These are phyloP conservation scores for Saturnispora diversa DNA, from an alignment of 805 yeast species.

Conservation along the genomic window DNA sequence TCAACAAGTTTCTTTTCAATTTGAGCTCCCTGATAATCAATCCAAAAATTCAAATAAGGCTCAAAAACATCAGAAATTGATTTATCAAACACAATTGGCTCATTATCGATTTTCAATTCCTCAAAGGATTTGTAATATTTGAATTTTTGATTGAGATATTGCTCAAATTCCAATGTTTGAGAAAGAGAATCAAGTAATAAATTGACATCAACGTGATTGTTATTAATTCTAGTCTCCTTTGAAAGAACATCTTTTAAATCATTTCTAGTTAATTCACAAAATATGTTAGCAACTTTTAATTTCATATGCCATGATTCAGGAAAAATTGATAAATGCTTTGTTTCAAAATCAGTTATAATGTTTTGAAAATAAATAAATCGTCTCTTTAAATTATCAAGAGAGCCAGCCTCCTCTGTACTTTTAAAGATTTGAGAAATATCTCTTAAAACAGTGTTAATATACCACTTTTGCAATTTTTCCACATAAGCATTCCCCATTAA, in stretches of 20 bases:
- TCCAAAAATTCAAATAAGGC: conserved; percentile 81
- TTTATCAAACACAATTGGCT: conserved; percentile 27
- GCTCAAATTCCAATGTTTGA: conserved; percentile 79
- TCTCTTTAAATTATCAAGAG: conserved; percentile 76
- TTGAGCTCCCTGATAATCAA: conserved; percentile 67
- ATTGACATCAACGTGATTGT: conserved; percentile 44
- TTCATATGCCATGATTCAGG: conserved; percentile 69
- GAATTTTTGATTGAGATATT: conserved; percentile 56
- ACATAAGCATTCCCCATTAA: conserved; percentile 48
- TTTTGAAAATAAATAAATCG: conserved; percentile 77
- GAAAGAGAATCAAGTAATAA: conserved; percentile 60
- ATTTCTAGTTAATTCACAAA: conserved; percentile 60
- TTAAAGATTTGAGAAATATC: conserved; percentile 74
- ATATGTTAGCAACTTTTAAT: conserved; percentile 47
- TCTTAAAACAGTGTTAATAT: conserved; percentile 55
- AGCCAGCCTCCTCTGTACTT: conserved; percentile 86
- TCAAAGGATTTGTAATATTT: conserved; percentile 32
- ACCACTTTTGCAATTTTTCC: conserved; percentile 63
- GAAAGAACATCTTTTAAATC: conserved; percentile 52
- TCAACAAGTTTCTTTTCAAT: conserved; percentile 56
- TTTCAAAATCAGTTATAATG: conserved; percentile 48
- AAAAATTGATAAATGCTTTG: conserved; percentile 46
- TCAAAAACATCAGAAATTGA: conserved; percentile 64
- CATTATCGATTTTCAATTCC: conserved; percentile 28
- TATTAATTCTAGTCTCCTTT: conserved; percentile 31